Evolutionary conservation across 306 rosid species (phyloP), one percentile per base, ranked within the genome.

Genomic region (Prosopis cineraria): DNA sequence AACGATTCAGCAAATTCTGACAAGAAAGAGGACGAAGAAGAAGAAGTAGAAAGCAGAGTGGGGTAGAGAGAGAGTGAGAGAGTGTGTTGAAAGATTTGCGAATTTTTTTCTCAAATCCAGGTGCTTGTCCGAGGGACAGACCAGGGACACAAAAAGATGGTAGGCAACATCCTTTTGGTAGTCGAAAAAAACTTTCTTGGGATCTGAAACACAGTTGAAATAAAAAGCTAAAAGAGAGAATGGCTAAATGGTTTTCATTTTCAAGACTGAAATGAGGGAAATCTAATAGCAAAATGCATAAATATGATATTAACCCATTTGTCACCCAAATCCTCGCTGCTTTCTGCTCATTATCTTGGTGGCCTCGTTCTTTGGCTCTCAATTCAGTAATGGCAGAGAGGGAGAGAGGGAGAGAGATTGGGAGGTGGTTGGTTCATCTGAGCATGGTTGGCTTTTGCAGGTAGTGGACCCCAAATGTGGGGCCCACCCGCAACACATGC

Each of bases 251-350:
- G n/a, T n/a, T n/a, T n/a, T n/a, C 60, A 24, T 82, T 76, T 70
- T 76, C 50, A 40, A 84, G 85, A 76, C 82, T 84, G 60, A 84
- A 90, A 80, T 59, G 74, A 74, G 82, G 86, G 63, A 90, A 88
- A 91, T 91, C 93, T 88, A 87, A 73, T 84, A 85, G 81, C 48
- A 60, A 58, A 43, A 73, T 40, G 84, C 72, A 65, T 9, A 10
- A 72, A 73, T 71, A 59, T 70, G 5, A 47, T 72, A 81, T 55
- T 78, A 13, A 70, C 82, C 14, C 6, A 65, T 78, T 85, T 74
- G 5, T 86, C 64, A 87, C 85, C 93, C 83, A 86, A 85, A 92
- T 87, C 75, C 83, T 89, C 89, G 93, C 89, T 85, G 90, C 81
- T 83, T 86, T 68, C 91, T 87, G 87, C 92, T 80, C 48, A 52